These are phyloP conservation scores for Talaromyces liani DNA, from an alignment of 495 filamentous ascomycete species.

Conservation along the genomic window DNA sequence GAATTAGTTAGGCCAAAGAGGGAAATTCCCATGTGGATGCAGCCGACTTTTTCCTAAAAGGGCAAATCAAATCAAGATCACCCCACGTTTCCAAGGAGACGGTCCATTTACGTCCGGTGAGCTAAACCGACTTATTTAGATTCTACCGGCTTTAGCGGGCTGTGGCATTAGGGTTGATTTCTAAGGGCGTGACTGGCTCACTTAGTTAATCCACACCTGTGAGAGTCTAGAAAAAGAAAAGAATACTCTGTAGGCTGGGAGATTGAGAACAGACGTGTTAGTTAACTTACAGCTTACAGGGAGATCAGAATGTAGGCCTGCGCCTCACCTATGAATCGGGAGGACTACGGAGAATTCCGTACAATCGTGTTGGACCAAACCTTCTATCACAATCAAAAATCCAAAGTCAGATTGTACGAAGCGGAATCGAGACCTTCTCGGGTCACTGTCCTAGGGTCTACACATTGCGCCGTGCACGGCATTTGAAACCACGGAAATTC, in stretches of 20 bases:
- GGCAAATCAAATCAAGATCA: no score
- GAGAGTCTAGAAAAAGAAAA: background rate
- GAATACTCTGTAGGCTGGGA: background rate
- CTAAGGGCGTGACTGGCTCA: no score
- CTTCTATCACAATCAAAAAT: background rate
- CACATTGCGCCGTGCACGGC: background rate
- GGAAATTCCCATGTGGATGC: no score
- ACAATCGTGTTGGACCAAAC: background rate
- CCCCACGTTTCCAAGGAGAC: no score
- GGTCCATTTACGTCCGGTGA: background rate
- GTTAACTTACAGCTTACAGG: no score
- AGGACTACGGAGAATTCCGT: background rate
- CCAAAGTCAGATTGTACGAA: background rate
- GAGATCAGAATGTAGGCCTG: no score
- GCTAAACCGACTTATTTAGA: background rate
- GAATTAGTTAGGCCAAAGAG: no score
- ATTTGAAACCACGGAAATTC: background rate
- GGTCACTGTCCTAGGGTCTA: background rate
- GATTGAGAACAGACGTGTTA: no score
- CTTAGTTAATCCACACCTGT: no score
- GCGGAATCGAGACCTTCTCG: background rate
- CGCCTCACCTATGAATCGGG: no score
- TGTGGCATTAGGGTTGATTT: background rate
- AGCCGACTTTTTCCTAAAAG: no score
- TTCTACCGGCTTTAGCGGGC: background rate